Conservation (phyloP, 345 rosid species). For the Eucalyptus coolabah region DNA sequence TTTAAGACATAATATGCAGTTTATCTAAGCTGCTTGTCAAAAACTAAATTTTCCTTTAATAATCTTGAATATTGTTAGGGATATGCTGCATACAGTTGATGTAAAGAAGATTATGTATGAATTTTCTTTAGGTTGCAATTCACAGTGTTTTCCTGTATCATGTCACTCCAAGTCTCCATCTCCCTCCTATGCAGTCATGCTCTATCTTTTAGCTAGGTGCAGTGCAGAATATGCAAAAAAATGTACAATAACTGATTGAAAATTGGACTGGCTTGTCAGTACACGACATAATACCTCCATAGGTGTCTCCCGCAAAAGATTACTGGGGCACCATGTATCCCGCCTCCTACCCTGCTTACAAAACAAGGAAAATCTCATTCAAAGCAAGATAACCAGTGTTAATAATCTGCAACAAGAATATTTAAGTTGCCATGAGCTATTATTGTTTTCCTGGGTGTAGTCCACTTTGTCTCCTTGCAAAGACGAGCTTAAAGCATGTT, state of each 20-base stretch:
- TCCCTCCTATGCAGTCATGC: neutral
- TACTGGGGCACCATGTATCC: constrained; percentile 85
- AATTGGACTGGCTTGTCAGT: neutral
- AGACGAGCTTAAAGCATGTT: neutral
- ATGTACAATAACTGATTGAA: neutral
- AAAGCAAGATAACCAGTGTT: neutral
- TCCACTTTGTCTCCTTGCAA: neutral
- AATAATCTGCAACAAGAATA: neutral
- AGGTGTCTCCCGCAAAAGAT: constrained; percentile 36
- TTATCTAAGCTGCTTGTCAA: neutral
- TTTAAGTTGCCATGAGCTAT: neutral
- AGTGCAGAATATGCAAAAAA: neutral
- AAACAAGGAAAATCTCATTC: neutral
- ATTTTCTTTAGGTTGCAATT: neutral
- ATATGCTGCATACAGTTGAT: neutral
- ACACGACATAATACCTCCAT: constrained; percentile 17
- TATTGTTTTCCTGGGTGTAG: neutral
- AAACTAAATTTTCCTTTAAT: neutral
- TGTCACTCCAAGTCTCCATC: neutral
- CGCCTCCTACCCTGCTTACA: constrained; percentile 67
- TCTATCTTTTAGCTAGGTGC: neutral
- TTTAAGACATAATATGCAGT: neutral
- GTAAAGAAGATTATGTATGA: neutral
- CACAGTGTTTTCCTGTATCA: neutral
- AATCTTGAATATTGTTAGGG: neutral